These are phyloP conservation scores for Melampsora larici-populina DNA, from an alignment of 1,284 basidiomycete genomes.

Conservation along the genomic window DNA sequence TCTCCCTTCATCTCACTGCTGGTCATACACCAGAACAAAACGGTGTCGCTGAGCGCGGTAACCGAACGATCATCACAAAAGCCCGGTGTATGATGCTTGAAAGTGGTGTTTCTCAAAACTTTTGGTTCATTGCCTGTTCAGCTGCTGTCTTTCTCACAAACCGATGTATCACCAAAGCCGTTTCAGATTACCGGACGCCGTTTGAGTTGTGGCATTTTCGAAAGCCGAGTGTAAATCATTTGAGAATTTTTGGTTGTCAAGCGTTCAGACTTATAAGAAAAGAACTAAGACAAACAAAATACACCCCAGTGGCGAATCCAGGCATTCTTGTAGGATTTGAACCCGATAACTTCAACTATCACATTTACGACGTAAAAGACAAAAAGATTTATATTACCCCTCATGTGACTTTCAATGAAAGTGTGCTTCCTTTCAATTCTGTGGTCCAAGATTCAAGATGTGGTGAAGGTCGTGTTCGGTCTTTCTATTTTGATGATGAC, in stretches of 20 bases:
- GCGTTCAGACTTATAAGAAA: neutral
- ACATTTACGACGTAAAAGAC: too few species aligned
- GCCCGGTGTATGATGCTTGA: neutral
- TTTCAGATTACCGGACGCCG: neutral
- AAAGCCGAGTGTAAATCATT: neutral
- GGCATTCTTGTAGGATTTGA: too few species aligned
- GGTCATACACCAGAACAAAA: neutral
- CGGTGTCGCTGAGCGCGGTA: constrained; percentile 2
- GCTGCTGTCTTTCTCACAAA: too few species aligned
- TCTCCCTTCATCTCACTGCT: neutral
- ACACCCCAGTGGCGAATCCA: too few species aligned
- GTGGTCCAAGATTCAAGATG: too few species aligned
- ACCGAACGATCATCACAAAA: neutral
- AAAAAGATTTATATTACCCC: too few species aligned
- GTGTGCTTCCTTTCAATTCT: too few species aligned
- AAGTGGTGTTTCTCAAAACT: neutral
- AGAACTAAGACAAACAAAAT: too few species aligned
- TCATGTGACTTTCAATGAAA: too few species aligned
- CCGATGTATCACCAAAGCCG: neutral
- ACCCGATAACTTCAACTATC: too few species aligned
- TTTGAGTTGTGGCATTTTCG: neutral
- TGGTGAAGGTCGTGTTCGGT: too few species aligned
- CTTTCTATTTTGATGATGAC: too few species aligned
- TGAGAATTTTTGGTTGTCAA: neutral
- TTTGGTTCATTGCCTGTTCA: neutral